A percentile compares a stretch with the other conserved stretches of the same genome.
Conservation (phyloP, 148 eudicot species). For the Camellia sinensis region DNA sequence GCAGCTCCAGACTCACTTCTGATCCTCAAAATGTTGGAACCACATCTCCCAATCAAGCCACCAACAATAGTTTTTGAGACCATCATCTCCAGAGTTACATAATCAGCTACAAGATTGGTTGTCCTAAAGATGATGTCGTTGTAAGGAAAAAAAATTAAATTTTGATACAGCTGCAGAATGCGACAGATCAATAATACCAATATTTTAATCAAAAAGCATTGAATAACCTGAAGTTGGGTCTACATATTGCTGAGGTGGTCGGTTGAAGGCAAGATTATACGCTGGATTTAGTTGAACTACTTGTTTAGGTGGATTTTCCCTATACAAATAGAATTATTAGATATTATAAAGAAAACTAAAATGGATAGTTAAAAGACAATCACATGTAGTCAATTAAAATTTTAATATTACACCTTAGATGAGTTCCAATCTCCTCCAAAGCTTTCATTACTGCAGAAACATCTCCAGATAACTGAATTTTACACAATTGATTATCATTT, state of each 20-base stretch:
- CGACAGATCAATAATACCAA: slow-evolving; percentile 12
- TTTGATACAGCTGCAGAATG: slow-evolving; percentile 21
- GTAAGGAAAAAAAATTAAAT: slow-evolving; percentile 25
- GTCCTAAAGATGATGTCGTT: slow-evolving; percentile 30
- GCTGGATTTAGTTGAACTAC: slow-evolving; percentile 83
- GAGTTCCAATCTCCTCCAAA: slow-evolving; percentile 78
- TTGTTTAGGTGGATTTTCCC: slow-evolving; percentile 87
- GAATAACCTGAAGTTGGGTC: slow-evolving; percentile 78
- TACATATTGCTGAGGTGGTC: slow-evolving; percentile 52
- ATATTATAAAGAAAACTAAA: slow-evolving; percentile 5
- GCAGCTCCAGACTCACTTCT: slow-evolving; percentile 88
- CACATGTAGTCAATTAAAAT: background rate
- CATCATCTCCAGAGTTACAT: slow-evolving; percentile 61
- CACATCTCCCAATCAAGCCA: slow-evolving; percentile 84
- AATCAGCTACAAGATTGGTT: slow-evolving; percentile 66
- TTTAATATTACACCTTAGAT: slow-evolving; percentile 55
- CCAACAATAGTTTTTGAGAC: slow-evolving; percentile 79
- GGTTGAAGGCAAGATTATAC: slow-evolving; percentile 49
- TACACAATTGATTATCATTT: slow-evolving; percentile 7
- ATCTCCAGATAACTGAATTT: slow-evolving; percentile 79
- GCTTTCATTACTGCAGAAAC: slow-evolving; percentile 73
- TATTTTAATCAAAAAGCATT: slow-evolving; percentile 15
- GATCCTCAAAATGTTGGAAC: slow-evolving; percentile 85
- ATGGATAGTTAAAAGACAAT: background rate
- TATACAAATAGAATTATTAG: slow-evolving; percentile 16